Evolutionary conservation across 768 basidiomycete genomes (phyloP).

Genomic region (Kwoniella shandongensis): DNA sequence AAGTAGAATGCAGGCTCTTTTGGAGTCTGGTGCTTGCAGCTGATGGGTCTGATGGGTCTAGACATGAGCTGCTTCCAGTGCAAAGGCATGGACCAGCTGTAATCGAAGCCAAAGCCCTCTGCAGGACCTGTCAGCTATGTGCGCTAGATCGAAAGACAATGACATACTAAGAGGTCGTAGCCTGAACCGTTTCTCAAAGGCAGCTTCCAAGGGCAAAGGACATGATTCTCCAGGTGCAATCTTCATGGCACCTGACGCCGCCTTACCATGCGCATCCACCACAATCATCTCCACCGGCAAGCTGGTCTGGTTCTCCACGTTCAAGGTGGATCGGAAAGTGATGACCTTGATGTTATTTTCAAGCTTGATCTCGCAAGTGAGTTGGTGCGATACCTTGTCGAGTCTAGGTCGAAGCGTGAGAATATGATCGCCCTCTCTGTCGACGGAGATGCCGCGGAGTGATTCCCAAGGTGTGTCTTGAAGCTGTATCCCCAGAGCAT

Average conservation of each 20-base stretch:
- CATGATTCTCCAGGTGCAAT: conserved; percentile 88
- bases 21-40: conserved; percentile 76
- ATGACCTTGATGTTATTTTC: conserved; percentile 91
- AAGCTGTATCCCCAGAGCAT: conserved; percentile 81
- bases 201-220: conserved; percentile 84
- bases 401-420: conserved; percentile 81
- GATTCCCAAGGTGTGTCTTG: conserved; percentile 86
- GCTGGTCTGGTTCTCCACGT: conserved; percentile 83
- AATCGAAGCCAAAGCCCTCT: conserved; percentile 85
- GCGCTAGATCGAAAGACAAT: background rate
- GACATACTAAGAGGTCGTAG: conserved; percentile 88
- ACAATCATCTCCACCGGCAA: conserved; percentile 90
- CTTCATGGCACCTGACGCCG: conserved; percentile 75
- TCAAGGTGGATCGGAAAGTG: conserved; percentile 87
- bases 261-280: conserved; percentile 79
- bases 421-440: conserved; percentile 86
- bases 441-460: conserved; percentile 81
- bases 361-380: conserved; percentile 85
- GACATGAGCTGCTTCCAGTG: conserved; percentile 85
- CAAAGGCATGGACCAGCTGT: conserved; percentile 82
- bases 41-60: conserved; percentile 68
- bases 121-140: conserved; percentile 3
- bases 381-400: conserved; percentile 68
- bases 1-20: conserved; percentile 89
- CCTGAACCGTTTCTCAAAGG: conserved; percentile 74